A percentile compares a stretch with the other conserved stretches of the same genome.
Conservation (phyloP, 2,329 filamentous ascomycete species). For the Camptophora hylomeconis region DNA sequence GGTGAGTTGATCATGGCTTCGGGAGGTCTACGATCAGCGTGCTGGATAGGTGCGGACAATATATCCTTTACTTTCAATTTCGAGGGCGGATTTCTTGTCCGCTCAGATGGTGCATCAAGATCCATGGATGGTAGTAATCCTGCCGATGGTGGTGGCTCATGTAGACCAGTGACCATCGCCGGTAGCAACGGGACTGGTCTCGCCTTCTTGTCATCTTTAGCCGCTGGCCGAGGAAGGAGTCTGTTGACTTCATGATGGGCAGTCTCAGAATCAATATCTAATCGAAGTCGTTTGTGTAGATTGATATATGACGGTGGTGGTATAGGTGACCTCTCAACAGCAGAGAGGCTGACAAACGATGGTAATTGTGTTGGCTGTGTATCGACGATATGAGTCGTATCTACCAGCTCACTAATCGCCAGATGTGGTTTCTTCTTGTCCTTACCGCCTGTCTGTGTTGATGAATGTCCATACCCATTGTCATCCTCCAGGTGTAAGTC, state of each 20-base stretch:
- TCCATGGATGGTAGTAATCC: conserved; percentile 49
- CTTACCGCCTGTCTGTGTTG: conserved; percentile 2
- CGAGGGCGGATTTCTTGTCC: conserved; percentile 10
- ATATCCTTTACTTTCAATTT: conserved; percentile 18
- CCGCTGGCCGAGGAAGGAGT: conserved; percentile 34
- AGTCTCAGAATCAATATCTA: conserved; percentile 28
- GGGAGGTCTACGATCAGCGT: conserved; percentile 4
- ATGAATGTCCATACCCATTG: conserved; percentile 2
- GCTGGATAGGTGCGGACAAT: conserved; percentile 6
- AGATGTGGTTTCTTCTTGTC: conserved; percentile 18
- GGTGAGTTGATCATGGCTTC: conserved; percentile 6
- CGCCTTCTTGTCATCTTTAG: conserved; percentile 32
- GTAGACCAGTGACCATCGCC: conserved; percentile 44
- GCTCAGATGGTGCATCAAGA: conserved; percentile 23
- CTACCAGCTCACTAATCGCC: conserved; percentile 23
- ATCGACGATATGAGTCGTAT: conserved; percentile 22
- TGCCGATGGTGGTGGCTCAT: conserved; percentile 51
- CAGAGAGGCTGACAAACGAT: conserved; percentile 35
- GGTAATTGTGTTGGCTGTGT: conserved; percentile 26
- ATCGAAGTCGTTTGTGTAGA: conserved; percentile 30
- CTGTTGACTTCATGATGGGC: conserved; percentile 28
- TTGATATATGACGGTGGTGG: conserved; percentile 12
- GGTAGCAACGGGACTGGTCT: conserved; percentile 28
- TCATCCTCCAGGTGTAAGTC: conserved; percentile 7
- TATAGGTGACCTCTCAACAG: conserved; percentile 26